These are phyloP conservation scores for Puccinia polysora DNA, from an alignment of 1,284 basidiomycete genomes.

Conservation along the genomic window DNA sequence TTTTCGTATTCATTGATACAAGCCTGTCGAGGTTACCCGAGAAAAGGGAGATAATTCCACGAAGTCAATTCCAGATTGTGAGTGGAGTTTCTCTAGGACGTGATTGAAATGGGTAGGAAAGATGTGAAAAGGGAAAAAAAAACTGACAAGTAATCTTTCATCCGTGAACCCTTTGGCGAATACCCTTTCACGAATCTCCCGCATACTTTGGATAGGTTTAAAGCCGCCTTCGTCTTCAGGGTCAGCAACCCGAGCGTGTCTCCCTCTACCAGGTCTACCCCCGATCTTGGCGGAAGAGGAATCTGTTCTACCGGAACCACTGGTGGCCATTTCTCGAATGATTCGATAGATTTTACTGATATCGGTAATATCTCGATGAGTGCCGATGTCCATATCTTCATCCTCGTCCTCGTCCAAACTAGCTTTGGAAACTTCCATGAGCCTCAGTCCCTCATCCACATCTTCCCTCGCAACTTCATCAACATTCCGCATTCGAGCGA, in stretches of 20 bases:
- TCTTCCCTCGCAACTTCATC: slow-evolving; percentile 75
- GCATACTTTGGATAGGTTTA: slow-evolving; percentile 60
- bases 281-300: slow-evolving; percentile 55
- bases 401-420: slow-evolving; percentile 59
- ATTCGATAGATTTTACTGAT: slow-evolving; percentile 79
- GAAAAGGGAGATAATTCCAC: neutral
- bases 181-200: slow-evolving; percentile 76
- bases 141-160: slow-evolving; percentile 74
- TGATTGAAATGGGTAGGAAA: neutral
- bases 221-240: slow-evolving; percentile 56
- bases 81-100: neutral
- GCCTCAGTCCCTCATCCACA: slow-evolving; percentile 90
- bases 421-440: slow-evolving; percentile 95
- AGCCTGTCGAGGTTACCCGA: slow-evolving; percentile 36
- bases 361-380: slow-evolving; percentile 64
- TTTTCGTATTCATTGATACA: slow-evolving; percentile 48
- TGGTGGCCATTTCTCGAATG: slow-evolving; percentile 72
- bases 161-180: slow-evolving; percentile 84
- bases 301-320: slow-evolving; percentile 54
- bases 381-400: slow-evolving; percentile 65
- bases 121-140: slow-evolving; percentile 62
- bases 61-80: neutral
- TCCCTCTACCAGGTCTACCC: slow-evolving; percentile 53
- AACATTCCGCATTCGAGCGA: slow-evolving; percentile 82
- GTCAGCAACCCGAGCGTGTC: slow-evolving; percentile 54